These are phyloP conservation scores for Claviceps sorghi DNA, from an alignment of 2,329 filamentous ascomycete species.

Conservation along the genomic window DNA sequence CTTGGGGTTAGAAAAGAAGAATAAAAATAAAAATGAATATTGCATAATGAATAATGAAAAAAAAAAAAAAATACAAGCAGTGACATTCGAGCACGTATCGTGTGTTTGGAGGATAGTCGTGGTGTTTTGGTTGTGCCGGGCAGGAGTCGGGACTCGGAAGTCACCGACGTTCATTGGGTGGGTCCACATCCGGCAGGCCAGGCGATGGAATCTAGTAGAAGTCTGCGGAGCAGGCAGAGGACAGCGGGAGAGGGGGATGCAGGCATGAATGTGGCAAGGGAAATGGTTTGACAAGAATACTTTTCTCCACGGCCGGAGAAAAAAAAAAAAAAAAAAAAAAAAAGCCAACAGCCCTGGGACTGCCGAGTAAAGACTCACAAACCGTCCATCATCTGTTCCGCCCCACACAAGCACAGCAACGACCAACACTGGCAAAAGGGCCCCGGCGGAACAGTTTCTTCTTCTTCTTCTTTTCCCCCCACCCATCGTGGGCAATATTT, in stretches of 20 bases:
- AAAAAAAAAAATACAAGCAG: neutral
- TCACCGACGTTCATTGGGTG: neutral
- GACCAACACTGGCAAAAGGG: neutral
- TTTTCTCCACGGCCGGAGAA: neutral
- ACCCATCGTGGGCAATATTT: too few species aligned
- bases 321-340: neutral
- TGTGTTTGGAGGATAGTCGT: neutral
- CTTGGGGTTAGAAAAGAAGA: neutral
- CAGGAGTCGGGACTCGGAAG: neutral
- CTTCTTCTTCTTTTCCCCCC: too few species aligned
- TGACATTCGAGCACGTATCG: neutral
- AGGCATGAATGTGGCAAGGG: neutral
- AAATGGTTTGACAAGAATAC: neutral
- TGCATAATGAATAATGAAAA: too few species aligned
- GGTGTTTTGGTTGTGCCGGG: too few species aligned
- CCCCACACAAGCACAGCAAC: neutral
- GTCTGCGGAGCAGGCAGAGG: neutral
- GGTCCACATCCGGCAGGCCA: neutral
- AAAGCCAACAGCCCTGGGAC: neutral
- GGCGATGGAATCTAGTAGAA: neutral
- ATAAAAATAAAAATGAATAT: neutral
- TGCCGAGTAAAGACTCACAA: too few species aligned
- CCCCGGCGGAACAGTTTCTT: neutral
- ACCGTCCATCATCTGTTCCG: neutral
- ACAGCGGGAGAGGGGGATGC: too few species aligned